Evolutionary conservation across 2,329 filamentous ascomycete genomes (phyloP).

Genomic region (Didymella exigua): DNA sequence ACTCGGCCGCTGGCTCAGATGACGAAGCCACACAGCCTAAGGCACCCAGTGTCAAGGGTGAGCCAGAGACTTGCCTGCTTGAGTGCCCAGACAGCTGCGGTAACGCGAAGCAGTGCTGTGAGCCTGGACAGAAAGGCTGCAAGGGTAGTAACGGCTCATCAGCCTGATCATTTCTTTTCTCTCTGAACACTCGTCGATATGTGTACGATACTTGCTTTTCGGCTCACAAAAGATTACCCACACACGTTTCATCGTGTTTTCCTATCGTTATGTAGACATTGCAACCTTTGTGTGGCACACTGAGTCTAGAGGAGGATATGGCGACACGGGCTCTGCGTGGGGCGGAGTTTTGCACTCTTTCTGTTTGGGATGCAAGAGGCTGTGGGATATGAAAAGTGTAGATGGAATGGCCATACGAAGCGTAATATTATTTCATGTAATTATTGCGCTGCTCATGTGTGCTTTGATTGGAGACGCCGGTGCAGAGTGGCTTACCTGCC

Average conservation of each 20-base stretch:
- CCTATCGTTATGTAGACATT: conserved; percentile 3
- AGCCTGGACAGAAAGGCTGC: conserved; percentile 39
- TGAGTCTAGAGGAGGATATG: background rate
- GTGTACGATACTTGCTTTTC: conserved; percentile 18
- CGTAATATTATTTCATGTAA: background rate
- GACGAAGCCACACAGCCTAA: conserved; percentile 43
- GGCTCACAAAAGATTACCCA: background rate
- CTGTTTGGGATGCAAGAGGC: background rate
- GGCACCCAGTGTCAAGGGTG: conserved; percentile 45
- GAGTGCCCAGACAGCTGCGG: conserved; percentile 53
- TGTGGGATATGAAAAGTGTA: background rate
- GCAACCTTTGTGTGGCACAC: background rate
- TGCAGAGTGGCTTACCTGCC: background rate
- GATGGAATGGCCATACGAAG: conserved; percentile 1
- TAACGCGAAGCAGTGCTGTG: conserved; percentile 51
- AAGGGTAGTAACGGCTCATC: conserved; percentile 24
- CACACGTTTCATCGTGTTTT: conserved; percentile 1
- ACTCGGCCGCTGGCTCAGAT: conserved; percentile 43
- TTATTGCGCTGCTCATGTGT: background rate
- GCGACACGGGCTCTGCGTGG: background rate
- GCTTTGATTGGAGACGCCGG: background rate
- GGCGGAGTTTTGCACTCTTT: background rate
- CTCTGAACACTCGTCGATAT: background rate
- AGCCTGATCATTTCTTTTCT: conserved; percentile 10
- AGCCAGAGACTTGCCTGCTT: conserved; percentile 48